A percentile compares a stretch with the other conserved stretches of the same genome.
phyloP scores from a whole-genome alignment of 2,329 filamentous ascomycete genomes.

The Xylariaceae sp. region DNA sequence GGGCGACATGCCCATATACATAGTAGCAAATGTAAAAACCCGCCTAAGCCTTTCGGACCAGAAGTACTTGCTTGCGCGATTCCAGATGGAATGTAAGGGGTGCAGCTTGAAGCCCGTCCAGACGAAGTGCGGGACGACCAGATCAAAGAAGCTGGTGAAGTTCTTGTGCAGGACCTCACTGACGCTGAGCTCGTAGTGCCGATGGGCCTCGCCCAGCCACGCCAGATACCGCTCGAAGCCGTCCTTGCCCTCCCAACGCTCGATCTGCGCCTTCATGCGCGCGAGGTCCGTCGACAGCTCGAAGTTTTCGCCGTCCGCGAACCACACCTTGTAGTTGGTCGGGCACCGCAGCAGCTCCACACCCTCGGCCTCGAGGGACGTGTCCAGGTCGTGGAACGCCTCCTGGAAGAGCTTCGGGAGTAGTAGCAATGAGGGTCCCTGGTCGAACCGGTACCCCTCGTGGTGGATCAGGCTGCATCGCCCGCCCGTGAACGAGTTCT shows the following conservation, averaged over 20 bases:
- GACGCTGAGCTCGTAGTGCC: constrained; percentile 70
- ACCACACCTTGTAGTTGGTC: constrained; percentile 76
- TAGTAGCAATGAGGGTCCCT: constrained; percentile 73
- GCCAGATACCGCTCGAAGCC: constrained; percentile 70
- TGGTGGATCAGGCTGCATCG: constrained; percentile 68
- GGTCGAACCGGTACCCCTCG: constrained; percentile 71
- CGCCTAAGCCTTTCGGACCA: constrained; percentile 68
- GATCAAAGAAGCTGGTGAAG: constrained; percentile 61
- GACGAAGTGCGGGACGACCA: constrained; percentile 63
- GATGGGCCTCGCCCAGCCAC: constrained; percentile 68
- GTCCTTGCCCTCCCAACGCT: constrained; percentile 71
- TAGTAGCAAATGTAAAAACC: constrained; percentile 77
- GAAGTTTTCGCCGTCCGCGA: constrained; percentile 67
- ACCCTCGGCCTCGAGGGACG: constrained; percentile 66
- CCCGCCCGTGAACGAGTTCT: constrained; percentile 73
- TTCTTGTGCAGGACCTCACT: constrained; percentile 68
- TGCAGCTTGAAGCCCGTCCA: constrained; percentile 62
- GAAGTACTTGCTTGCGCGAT: constrained; percentile 68
- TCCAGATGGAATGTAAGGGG: constrained; percentile 72
- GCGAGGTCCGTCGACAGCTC: constrained; percentile 67
- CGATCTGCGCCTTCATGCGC: constrained; percentile 72
- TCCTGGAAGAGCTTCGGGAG: constrained; percentile 72
- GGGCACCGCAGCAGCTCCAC: constrained; percentile 71
- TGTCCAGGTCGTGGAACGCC: constrained; percentile 70
- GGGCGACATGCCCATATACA: constrained; percentile 83